Evolutionary conservation across 75 land plant genomes (phyloP).

Genomic region (Ceratopteris richardii): DNA sequence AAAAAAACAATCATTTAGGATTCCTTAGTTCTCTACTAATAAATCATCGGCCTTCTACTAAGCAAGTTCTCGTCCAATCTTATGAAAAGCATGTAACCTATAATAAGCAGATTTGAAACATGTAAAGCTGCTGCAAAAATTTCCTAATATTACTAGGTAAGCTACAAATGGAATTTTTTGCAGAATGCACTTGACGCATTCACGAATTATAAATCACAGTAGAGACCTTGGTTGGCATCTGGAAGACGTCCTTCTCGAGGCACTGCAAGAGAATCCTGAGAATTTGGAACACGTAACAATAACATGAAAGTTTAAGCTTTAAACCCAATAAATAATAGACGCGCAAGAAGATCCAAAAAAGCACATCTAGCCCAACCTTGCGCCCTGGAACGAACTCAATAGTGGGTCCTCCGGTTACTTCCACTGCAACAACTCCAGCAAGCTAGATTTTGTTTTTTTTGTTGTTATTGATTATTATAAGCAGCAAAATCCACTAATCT

Average conservation of each 20-base stretch:
- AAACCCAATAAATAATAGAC: background rate
- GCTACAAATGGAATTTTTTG: too few species aligned
- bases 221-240: conserved; percentile 78
- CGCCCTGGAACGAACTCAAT: conserved; percentile 87
- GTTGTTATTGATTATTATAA: background rate
- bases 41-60: too few species aligned
- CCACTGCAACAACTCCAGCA: conserved; percentile 97
- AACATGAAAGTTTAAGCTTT: background rate
- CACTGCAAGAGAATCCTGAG: conserved; percentile 52
- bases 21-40: too few species aligned
- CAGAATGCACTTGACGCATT: too few species aligned
- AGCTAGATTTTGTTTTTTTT: conserved; percentile 20
- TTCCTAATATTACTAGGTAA: too few species aligned
- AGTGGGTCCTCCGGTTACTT: conserved; percentile 90
- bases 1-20: background rate
- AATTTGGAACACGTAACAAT: too few species aligned
- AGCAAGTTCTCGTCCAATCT: too few species aligned
- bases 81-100: too few species aligned
- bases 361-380: conserved; percentile 35
- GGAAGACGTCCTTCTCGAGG: conserved; percentile 85
- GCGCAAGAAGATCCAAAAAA: background rate
- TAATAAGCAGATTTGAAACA: too few species aligned
- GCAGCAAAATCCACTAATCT: background rate
- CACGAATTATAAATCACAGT: too few species aligned
- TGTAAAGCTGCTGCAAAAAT: too few species aligned